Conservation (phyloP, 495 filamentous ascomycete species). For the Annulohypoxylon stygium region DNA sequence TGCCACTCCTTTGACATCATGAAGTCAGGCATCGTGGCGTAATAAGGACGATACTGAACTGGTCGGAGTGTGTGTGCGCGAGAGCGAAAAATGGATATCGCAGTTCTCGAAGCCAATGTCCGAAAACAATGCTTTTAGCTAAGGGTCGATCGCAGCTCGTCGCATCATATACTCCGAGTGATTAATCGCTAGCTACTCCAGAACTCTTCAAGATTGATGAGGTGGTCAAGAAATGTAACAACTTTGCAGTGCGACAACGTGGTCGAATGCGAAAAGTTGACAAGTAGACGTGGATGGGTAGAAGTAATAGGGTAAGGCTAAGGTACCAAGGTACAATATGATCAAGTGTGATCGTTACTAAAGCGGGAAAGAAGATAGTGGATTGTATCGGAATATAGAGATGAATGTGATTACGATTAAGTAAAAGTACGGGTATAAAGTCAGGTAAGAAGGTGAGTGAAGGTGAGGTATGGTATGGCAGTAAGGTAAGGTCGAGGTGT, state of each 20-base stretch:
- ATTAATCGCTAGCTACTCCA: constrained; percentile 33
- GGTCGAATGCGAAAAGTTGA: constrained; percentile 16
- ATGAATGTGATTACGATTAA: not conserved
- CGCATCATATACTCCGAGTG: constrained; percentile 32
- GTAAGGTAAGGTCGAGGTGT: constrained; percentile 1
- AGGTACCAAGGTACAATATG: not conserved
- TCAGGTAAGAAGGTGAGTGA: not conserved
- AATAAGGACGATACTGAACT: not conserved
- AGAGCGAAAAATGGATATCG: not conserved
- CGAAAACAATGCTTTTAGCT: constrained; percentile 40
- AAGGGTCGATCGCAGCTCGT: constrained; percentile 30
- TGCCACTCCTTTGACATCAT: not conserved
- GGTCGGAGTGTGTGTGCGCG: not conserved
- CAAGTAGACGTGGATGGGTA: not conserved
- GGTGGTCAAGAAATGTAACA: constrained; percentile 4
- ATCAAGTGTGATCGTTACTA: not conserved
- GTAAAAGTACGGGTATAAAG: not conserved
- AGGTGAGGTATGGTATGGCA: not conserved
- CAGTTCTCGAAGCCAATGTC: constrained; percentile 35
- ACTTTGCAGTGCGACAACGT: constrained; percentile 1
- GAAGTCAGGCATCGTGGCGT: not conserved
- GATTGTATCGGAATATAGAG: constrained; percentile 5
- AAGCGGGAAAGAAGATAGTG: constrained; percentile 1
- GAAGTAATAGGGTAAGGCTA: not conserved
- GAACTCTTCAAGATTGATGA: constrained; percentile 7